These are phyloP conservation scores for Phytophthora pistaciae DNA, from an alignment of 352 stramenopile species.

Conservation along the genomic window DNA sequence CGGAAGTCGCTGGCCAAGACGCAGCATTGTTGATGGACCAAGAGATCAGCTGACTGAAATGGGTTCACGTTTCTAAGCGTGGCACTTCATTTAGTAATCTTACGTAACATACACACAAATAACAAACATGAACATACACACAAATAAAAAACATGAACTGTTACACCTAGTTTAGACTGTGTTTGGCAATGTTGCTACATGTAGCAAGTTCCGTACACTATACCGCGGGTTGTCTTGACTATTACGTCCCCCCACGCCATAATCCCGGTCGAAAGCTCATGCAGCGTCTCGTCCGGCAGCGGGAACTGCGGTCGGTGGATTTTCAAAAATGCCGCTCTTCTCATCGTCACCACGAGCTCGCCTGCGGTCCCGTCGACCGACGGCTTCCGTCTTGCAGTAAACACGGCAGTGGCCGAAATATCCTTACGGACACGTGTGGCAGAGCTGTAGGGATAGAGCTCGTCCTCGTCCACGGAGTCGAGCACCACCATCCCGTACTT, in stretches of 20 bases:
- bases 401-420: slow-evolving; percentile 11
- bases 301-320: slow-evolving; percentile 13
- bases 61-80: slow-evolving; percentile 8
- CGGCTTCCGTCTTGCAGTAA: slow-evolving; percentile 14
- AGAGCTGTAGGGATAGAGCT: slow-evolving; percentile 24
- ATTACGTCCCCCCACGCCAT: slow-evolving; percentile 22
- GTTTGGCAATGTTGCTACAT: too few relatives aligned
- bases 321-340: slow-evolving; percentile 20
- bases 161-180: too few relatives aligned
- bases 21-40: slow-evolving; percentile 26
- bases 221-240: slow-evolving; percentile 10
- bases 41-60: slow-evolving; percentile 4
- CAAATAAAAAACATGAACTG: too few relatives aligned
- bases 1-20: slow-evolving; percentile 21
- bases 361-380: too few relatives aligned
- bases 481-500: slow-evolving; percentile 22
- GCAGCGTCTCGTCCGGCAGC: slow-evolving; percentile 6
- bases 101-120: not conserved
- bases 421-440: slow-evolving; percentile 26
- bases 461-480: slow-evolving; percentile 38
- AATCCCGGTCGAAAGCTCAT: slow-evolving; percentile 12
- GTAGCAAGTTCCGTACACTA: not conserved
- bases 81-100: not conserved
- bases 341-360: slow-evolving; percentile 26
- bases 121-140: too few relatives aligned